These are phyloP conservation scores for Pancytospora philotis DNA, from an alignment of 371 early-diverging fungal genomes.

Conservation along the genomic window DNA sequence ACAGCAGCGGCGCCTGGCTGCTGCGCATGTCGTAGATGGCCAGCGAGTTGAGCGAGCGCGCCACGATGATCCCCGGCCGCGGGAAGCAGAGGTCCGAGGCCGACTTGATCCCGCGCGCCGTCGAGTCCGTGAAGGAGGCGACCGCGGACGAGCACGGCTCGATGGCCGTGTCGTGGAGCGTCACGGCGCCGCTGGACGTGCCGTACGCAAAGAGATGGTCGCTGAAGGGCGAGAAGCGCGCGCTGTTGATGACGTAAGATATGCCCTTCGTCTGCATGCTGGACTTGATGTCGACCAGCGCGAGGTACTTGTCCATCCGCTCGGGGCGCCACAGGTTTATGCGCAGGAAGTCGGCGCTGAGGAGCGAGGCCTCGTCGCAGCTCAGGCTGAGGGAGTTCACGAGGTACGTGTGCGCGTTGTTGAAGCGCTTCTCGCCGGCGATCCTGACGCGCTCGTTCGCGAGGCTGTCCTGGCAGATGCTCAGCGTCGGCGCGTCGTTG, in stretches of 20 bases:
- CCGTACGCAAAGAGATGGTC: slow-evolving; percentile 92
- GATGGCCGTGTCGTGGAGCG: slow-evolving; percentile 74
- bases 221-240: slow-evolving; percentile 83
- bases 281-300: slow-evolving; percentile 90
- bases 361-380: slow-evolving; percentile 82
- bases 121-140: slow-evolving; percentile 10
- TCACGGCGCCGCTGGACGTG: slow-evolving; percentile 88
- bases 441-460: slow-evolving; percentile 1
- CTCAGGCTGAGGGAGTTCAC: slow-evolving; percentile 95
- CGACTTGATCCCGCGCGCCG: slow-evolving; percentile 38
- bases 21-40: slow-evolving; percentile 50
- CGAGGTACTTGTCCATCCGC: slow-evolving; percentile 49
- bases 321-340: slow-evolving; percentile 93
- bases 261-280: slow-evolving; percentile 85
- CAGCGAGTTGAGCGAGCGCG: slow-evolving; percentile 52
- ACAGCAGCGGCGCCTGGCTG: slow-evolving; percentile 18
- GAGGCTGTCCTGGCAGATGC: slow-evolving; percentile 19
- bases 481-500: slow-evolving; percentile 11
- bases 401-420: slow-evolving; percentile 92
- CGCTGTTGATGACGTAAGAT: slow-evolving; percentile 92
- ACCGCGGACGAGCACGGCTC: not conserved
- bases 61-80: slow-evolving; percentile 44
- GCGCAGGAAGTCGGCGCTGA: slow-evolving; percentile 89
- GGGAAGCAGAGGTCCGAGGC: slow-evolving; percentile 56
- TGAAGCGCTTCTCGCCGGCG: slow-evolving; percentile 61